These are phyloP conservation scores for Penicillium macrosclerotiorum DNA, from an alignment of 495 filamentous ascomycete species.

Conservation along the genomic window DNA sequence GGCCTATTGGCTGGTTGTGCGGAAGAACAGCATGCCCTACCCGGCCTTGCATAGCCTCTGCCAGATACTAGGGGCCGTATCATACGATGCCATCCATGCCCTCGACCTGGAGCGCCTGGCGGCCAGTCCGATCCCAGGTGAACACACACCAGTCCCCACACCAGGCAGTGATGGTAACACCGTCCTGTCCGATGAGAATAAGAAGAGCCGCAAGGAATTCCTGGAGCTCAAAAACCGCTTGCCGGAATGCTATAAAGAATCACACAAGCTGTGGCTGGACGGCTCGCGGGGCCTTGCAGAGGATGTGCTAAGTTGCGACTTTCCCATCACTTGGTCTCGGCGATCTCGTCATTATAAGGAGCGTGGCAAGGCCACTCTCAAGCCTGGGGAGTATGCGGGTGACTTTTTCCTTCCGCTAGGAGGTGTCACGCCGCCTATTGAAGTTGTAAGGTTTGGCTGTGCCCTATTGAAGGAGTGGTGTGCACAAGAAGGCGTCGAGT, in stretches of 20 bases:
- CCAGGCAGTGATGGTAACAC: slow-evolving; percentile 38
- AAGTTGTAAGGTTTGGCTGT: slow-evolving; percentile 47
- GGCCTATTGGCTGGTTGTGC: slow-evolving; percentile 46
- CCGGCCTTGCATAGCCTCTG: slow-evolving; percentile 42
- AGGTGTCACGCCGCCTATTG: slow-evolving; percentile 39
- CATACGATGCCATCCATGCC: slow-evolving; percentile 44
- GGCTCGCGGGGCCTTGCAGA: slow-evolving; percentile 44
- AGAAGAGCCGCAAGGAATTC: slow-evolving; percentile 37
- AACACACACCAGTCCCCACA: slow-evolving; percentile 38
- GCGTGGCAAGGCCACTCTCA: slow-evolving; percentile 33
- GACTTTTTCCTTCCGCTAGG: slow-evolving; percentile 44
- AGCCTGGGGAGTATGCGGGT: slow-evolving; percentile 41
- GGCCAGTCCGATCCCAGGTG: slow-evolving; percentile 36
- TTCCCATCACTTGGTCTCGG: slow-evolving; percentile 47
- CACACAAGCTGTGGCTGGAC: slow-evolving; percentile 44
- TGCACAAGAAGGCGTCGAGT: slow-evolving; percentile 39
- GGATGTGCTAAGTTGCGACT: slow-evolving; percentile 40
- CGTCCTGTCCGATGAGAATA: slow-evolving; percentile 33
- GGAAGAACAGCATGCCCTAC: slow-evolving; percentile 35
- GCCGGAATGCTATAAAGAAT: slow-evolving; percentile 40
- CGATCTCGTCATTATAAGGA: slow-evolving; percentile 36
- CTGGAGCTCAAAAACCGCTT: slow-evolving; percentile 39
- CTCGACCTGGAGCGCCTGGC: slow-evolving; percentile 48
- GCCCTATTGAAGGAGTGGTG: slow-evolving; percentile 48
- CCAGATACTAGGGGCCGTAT: slow-evolving; percentile 46